A percentile compares a stretch with the other conserved stretches of the same genome.
These are phyloP conservation scores for Chaetomium cochliodes DNA, from an alignment of 495 filamentous ascomycete species.

Conservation along the genomic window DNA sequence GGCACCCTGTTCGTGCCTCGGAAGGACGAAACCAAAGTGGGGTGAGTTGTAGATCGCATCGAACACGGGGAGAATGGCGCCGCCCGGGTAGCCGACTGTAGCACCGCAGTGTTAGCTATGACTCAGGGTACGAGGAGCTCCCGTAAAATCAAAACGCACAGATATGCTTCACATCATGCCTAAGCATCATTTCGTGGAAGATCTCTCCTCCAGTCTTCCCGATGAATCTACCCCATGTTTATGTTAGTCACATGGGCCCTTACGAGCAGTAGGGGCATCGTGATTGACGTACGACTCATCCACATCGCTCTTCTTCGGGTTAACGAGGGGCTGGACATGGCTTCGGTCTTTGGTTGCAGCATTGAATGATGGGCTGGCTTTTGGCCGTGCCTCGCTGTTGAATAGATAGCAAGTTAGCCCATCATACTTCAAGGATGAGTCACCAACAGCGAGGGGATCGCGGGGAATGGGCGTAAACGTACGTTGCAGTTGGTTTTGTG, in stretches of 20 bases:
- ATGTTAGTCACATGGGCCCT: slow-evolving; percentile 30
- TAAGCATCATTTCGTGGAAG: slow-evolving; percentile 98
- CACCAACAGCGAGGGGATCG: slow-evolving; percentile 16
- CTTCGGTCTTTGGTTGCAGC: slow-evolving; percentile 44
- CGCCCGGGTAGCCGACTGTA: slow-evolving; percentile 69
- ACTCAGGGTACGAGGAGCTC: slow-evolving; percentile 6
- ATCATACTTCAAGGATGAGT: slow-evolving; percentile 22
- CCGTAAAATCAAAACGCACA: slow-evolving; percentile 59
- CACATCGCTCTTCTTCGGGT: slow-evolving; percentile 60
- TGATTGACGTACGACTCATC: slow-evolving; percentile 64
- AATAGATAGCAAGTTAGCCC: slow-evolving; percentile 27
- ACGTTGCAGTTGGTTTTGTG: slow-evolving; percentile 27
- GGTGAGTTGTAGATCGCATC: slow-evolving; percentile 80
- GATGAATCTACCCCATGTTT: slow-evolving; percentile 65
- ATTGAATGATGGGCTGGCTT: slow-evolving; percentile 72
- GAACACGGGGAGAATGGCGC: slow-evolving; percentile 80
- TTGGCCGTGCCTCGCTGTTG: slow-evolving; percentile 44
- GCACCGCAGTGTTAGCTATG: slow-evolving; percentile 23
- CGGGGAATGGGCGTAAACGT: slow-evolving; percentile 6
- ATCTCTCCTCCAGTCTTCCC: slow-evolving; percentile 95
- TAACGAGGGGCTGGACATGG: slow-evolving; percentile 69
- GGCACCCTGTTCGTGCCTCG: slow-evolving; percentile 76
- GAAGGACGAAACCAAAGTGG: slow-evolving; percentile 74
- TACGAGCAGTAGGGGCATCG: not conserved
- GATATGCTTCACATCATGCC: slow-evolving; percentile 87